These are phyloP conservation scores for Leccinellum albellum DNA, from an alignment of 768 basidiomycete species.

Conservation along the genomic window DNA sequence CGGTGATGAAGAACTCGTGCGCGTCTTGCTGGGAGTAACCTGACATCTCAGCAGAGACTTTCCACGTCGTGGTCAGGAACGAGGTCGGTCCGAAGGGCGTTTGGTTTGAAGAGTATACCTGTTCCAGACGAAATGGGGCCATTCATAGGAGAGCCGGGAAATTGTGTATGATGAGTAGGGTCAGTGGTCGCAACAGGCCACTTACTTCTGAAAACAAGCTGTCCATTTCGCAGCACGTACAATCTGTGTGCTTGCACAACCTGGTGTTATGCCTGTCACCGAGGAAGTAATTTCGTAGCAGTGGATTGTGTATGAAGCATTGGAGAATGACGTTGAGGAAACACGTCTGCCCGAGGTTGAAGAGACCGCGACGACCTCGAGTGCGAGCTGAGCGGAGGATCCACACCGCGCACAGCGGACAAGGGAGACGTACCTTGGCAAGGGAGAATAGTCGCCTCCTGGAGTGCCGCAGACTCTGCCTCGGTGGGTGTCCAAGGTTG, in stretches of 20 bases:
- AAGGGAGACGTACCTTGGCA: constrained; percentile 59
- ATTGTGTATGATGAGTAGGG: too few species aligned
- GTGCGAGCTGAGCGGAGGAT: constrained; percentile 2
- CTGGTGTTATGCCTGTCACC: constrained; percentile 82
- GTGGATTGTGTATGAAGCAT: constrained; percentile 83
- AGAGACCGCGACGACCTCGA: constrained; percentile 73
- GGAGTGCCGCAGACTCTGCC: constrained; percentile 43
- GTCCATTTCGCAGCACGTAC: constrained; percentile 94
- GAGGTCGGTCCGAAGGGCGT: constrained; percentile 76
- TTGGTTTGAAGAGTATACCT: constrained; percentile 57
- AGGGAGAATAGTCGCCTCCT: constrained; percentile 48
- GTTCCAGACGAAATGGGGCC: background rate
- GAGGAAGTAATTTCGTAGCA: constrained; percentile 85
- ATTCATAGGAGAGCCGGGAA: background rate
- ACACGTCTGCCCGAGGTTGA: constrained; percentile 91
- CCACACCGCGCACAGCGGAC: background rate
- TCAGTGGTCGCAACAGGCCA: background rate
- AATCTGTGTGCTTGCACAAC: constrained; percentile 66
- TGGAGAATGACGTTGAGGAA: constrained; percentile 93
- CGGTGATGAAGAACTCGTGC: constrained; percentile 81
- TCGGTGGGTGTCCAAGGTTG: constrained; percentile 45
- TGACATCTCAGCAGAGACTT: constrained; percentile 69
- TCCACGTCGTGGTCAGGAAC: constrained; percentile 84
- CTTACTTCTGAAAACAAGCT: constrained; percentile 70
- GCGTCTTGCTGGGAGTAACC: constrained; percentile 96